Base-by-base conservation (phyloP, 1,284 basidiomycete genomes). In the Leccinum insigne region DNA sequence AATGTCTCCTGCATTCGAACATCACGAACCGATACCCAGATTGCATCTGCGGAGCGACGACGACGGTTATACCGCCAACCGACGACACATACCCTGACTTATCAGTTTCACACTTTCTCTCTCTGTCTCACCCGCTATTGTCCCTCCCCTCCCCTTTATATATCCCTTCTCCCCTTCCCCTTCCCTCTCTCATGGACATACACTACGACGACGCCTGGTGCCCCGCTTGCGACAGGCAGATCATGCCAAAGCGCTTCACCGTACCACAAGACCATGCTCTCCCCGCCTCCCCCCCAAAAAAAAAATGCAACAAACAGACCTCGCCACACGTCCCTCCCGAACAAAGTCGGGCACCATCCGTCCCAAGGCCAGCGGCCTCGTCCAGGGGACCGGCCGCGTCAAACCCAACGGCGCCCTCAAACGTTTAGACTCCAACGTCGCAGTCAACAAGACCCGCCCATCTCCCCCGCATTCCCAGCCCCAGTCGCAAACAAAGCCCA, bases 171-270 rank as follows among this genome's bases (percentile, higher is more conserved):
- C 62, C 44, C 42, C 42, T 14, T 4, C 13, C 38, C 56, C 63
- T 11, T 18, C 23, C 38, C 32, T 1, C 18, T 65, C 18, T 65
- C 47, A 79, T 78, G 76, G 80, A 80, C 70, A 83, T 86, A 78
- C 82, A 86, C 79, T 83, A 82, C 77, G 80, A 90, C 79, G 82
- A 86, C 67, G 80, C 83, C 62, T 92, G 89, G 88, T 92, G 91
- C 82, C 88, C 88, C 61, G 85, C 85, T 71, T 92, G 91, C 80
- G 83, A 86, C 70, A 81, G 85, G 70, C 86, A 88, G 68, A 92
- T 92, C 68, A 79, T 85, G 26, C 91, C 91, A 29, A 90, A 89
- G 72, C 87, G 89, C 69, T 80, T 79, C 68, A 81, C 80, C 21
- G 82, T 90, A 65, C 78, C 84, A 7, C 52, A 65, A 26, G 63